Evolutionary conservation across 306 rosid genomes (phyloP), one percentile per base, ranked within the genome.

Genomic region (Casuarina glauca): DNA sequence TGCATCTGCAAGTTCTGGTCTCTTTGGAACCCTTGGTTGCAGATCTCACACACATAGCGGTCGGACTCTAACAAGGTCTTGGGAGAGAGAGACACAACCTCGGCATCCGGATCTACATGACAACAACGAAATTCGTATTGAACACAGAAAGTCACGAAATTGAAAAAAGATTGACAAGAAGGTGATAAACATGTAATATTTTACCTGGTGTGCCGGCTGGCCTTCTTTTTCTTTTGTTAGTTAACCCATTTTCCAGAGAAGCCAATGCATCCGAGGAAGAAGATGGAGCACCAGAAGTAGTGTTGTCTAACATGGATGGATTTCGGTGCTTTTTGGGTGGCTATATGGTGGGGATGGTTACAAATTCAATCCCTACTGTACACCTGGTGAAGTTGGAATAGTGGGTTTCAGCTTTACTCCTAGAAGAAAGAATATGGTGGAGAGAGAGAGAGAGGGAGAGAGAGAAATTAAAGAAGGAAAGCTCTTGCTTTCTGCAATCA

Each of bases 1-100:
- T 95, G 99, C 99, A 95, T 95, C 91, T 95, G 99, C 0, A 95
- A 97, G 75, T 95, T 95, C 86, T 95, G 99, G 85, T 95, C 99
- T 41, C 99, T 85, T 76, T 95, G 98, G 38, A 95, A 95, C 69
- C 98, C 99, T 69, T 93, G 97, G 84, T 91, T 93, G 82, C 99
- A 95, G 97, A 95, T 95, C 97, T 95, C 99, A 69, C 99, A 95
- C 26, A 95, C 97, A 48, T 95, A 95, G 7, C 94, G 82, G 74
- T 93, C 98, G 4, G 98, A 95, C 83, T 95, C 99, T 63, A 95
- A 15, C 26, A 95, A 63, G 9, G 98, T 95, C 62, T 89, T 93
- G 1, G 99, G 97, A 2, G 99, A 95, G 2, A 95, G 76, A 36
- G 97, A 91, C 80, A 95, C 99, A 15, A 95, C 99, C 76, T 93